Conservation (phyloP, 768 basidiomycete species). For the Lentinus tigrinus region DNA sequence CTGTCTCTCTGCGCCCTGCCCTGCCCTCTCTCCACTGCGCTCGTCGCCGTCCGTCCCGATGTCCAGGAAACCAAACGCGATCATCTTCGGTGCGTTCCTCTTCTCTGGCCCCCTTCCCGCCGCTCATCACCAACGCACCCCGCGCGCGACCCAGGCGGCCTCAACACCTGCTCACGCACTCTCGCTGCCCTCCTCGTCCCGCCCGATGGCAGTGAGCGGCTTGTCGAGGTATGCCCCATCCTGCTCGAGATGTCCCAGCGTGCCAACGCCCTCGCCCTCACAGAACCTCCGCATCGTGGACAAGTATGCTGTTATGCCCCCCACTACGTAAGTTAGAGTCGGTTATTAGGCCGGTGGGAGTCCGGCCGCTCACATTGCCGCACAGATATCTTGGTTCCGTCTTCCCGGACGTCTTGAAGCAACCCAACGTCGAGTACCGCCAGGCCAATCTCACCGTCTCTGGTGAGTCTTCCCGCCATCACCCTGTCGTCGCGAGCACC, state of each 20-base stretch:
- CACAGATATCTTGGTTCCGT: conserved; percentile 74
- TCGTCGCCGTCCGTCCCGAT: conserved; percentile 25
- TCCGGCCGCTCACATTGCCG: neutral
- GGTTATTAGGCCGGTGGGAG: conserved; percentile 20
- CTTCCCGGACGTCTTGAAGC: conserved; percentile 68
- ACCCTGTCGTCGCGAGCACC: neutral
- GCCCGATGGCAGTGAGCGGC: conserved; percentile 52
- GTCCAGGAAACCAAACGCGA: conserved; percentile 58
- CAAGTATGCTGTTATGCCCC: conserved; percentile 68
- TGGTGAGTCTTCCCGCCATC: conserved; percentile 40
- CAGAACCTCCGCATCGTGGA: conserved; percentile 73
- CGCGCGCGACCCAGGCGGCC: conserved; percentile 54
- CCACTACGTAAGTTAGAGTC: conserved; percentile 60
- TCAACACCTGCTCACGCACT: conserved; percentile 76
- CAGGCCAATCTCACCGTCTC: conserved; percentile 80
- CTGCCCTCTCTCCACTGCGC: conserved; percentile 3
- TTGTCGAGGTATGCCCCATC: conserved; percentile 62
- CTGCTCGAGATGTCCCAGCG: neutral
- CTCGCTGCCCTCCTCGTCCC: conserved; percentile 71
- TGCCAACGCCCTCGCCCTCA: conserved; percentile 11
- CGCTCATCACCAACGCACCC: conserved; percentile 9
- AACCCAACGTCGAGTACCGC: conserved; percentile 72
- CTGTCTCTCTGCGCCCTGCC: conserved; percentile 24
- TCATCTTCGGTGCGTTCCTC: conserved; percentile 68
- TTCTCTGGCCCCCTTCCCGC: conserved; percentile 1